Base-by-base conservation (phyloP, 257 asterid genomes). In the Fraxinus anomala region DNA sequence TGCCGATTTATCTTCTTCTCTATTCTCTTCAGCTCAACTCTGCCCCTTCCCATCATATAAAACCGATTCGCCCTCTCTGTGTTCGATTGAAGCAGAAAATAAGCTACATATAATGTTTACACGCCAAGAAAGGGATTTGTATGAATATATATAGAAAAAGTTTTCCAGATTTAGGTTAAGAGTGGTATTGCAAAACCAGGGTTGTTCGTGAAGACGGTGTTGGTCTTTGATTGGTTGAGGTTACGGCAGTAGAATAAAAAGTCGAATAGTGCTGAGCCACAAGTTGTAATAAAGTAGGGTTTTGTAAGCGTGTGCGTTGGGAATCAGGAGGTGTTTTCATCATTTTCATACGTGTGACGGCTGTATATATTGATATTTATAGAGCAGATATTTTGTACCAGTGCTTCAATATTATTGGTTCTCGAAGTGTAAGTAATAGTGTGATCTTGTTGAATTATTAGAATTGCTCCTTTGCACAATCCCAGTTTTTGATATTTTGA, bases 1-100 rank as follows among this genome's bases (percentile, higher is more conserved):
- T 93, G 98, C 73, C 98, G 77, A 77, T 93, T 93, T 4, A 93
- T 91, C 77, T 90, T 93, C 87, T 93, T 93, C 82, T 93, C 96
- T 36, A 93, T 91, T 77, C 94, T 88, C 92, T 87, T 93, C 88
- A 93, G 81, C 69, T 91, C 89, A 47, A 91, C 98, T 12, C 91
- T 89, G 71, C 98, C 98, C 59, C 97, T 82, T 3, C 98, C 98
- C 98, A 93, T 93, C 42, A 16, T n/a, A 56, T 2, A 47, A 0
- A 3, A 56, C 26, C 3, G 2, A 56, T n/a, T n/a, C 66, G n/a
- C 28, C 1, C 65, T 2, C n/a, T 13, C 1, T 3, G 4, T 1
- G 51, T 44, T 39, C 11, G 44, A 10, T 39, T 8, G 51, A 12
- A 42, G 17, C 13, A 42, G 51, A 12, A 12, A 2, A 40, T 11